These are phyloP conservation scores for Aspergillus tanneri DNA, from an alignment of 2,329 filamentous ascomycete species.

Conservation along the genomic window DNA sequence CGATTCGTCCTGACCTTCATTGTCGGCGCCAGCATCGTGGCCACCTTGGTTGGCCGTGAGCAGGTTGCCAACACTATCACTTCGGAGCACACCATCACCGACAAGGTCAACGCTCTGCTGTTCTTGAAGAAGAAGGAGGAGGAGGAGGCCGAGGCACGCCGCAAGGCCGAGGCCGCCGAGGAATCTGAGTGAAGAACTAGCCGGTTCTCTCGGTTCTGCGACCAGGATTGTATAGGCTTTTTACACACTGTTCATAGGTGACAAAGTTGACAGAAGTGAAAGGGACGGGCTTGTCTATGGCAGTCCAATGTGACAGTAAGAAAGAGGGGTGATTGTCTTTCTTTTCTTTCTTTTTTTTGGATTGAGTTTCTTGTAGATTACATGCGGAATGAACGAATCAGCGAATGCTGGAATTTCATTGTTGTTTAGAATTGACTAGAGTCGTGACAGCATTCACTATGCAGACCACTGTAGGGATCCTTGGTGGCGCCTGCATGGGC, in stretches of 20 bases:
- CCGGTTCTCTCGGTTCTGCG: neutral
- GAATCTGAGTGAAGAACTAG: constrained; percentile 34
- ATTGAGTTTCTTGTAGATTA: constrained; percentile 37
- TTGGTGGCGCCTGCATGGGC: neutral
- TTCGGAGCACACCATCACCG: constrained; percentile 41
- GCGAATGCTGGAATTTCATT: constrained; percentile 25
- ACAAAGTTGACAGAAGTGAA: neutral
- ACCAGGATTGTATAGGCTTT: constrained; percentile 4
- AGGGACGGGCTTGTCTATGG: constrained; percentile 2
- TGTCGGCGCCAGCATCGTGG: constrained; percentile 76
- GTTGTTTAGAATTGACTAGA: constrained; percentile 19
- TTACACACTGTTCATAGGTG: constrained; percentile 10
- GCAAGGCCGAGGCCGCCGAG: constrained; percentile 29
- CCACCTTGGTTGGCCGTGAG: constrained; percentile 77
- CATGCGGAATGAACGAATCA: constrained; percentile 32
- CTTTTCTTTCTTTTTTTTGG: constrained; percentile 27
- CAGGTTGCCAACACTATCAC: constrained; percentile 57
- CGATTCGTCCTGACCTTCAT: constrained; percentile 90
- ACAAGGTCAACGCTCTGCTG: constrained; percentile 56
- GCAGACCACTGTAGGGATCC: too few relatives aligned
- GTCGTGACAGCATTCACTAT: too few relatives aligned
- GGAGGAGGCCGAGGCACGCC: constrained; percentile 43
- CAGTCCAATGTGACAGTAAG: constrained; percentile 18
- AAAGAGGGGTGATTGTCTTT: constrained; percentile 12
- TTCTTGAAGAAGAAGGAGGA: constrained; percentile 48